Evolutionary conservation across 192 early-diverging fungal genomes (phyloP), one percentile per base, ranked within the genome.

Genomic region (Backusella circina): DNA sequence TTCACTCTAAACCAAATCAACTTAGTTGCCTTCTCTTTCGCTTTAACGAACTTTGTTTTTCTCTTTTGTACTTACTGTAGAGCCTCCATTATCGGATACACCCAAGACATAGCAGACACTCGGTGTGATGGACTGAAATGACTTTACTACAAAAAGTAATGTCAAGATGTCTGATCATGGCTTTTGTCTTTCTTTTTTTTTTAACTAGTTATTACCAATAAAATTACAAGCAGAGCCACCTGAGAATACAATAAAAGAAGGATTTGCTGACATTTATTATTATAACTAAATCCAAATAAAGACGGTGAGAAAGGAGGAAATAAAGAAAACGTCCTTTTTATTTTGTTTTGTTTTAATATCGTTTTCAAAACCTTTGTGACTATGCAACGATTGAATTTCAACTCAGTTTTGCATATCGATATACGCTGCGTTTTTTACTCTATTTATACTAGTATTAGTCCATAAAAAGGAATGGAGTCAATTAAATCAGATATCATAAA

Each of bases 171-270:
- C 5, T 41, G 39, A 12, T 41, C 39, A 41, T 41, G 39, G 39
- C n/a, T n/a, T n/a, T n/a, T n/a, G n/a, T n/a, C n/a, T 4, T 23
- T 16, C 16, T 12, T 64, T 26, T 13, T 15, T 21, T 36, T 54
- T 35, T 36, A 26, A 13, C n/a, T 18, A 28, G 18, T 28, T 2
- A 69, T 72, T 44, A 91, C 92, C 78, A 88, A 82, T 44, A 78
- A 70, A 79, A 75, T 94, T 94, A 57, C 90, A 90, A 13, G 91
- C 92, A 33, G 92, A 90, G n/a, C 92, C 92, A 65, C 92, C 92
- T n/a, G 90, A 92, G 68, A 93, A 91, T 18, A 93, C 83, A 23
- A 89, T 69, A 70, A 92, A 76, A 13, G 88, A 90, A 76, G 80
- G 69, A 12, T 65, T 39, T 21, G 10, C 26, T n/a, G 10, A 5